These are phyloP conservation scores for Penicillium sumatraense DNA, from an alignment of 2,329 filamentous ascomycete genomes.

Conservation along the genomic window DNA sequence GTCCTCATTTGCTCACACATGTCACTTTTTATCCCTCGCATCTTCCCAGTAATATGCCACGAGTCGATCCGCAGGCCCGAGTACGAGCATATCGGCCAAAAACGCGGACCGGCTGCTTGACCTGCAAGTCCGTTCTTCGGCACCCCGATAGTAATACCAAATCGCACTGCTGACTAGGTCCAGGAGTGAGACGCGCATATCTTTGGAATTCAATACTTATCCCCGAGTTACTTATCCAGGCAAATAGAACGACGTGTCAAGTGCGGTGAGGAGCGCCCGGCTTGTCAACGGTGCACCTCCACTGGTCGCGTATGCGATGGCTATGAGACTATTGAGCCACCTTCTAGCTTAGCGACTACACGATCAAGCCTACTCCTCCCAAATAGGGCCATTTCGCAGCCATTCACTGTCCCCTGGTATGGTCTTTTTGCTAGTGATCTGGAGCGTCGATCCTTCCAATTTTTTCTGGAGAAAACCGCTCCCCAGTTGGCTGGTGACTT, in stretches of 20 bases:
- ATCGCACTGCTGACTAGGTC: background rate
- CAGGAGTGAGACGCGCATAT: constrained; percentile 5
- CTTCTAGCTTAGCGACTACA: background rate
- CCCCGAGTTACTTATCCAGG: background rate
- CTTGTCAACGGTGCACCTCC: constrained; percentile 33
- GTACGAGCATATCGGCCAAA: constrained; percentile 6
- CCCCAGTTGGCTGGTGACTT: constrained; percentile 30
- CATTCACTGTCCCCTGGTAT: constrained; percentile 8
- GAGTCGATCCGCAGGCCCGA: constrained; percentile 3
- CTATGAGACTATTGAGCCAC: constrained; percentile 17
- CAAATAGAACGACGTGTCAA: constrained; percentile 33
- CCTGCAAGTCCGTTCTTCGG: constrained; percentile 8
- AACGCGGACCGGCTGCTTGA: constrained; percentile 9
- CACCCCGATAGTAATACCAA: background rate
- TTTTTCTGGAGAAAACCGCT: constrained; percentile 36
- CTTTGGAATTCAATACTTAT: background rate
- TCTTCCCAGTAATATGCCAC: background rate
- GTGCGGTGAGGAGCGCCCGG: constrained; percentile 38
- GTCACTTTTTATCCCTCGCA: background rate
- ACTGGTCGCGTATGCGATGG: constrained; percentile 40
- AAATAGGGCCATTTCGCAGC: background rate
- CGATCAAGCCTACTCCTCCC: background rate
- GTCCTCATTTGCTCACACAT: background rate
- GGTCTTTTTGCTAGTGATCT: constrained; percentile 16
- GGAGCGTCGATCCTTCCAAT: constrained; percentile 35